These are phyloP conservation scores for Tricholoma terreum DNA, from an alignment of 768 basidiomycete species.

Conservation along the genomic window DNA sequence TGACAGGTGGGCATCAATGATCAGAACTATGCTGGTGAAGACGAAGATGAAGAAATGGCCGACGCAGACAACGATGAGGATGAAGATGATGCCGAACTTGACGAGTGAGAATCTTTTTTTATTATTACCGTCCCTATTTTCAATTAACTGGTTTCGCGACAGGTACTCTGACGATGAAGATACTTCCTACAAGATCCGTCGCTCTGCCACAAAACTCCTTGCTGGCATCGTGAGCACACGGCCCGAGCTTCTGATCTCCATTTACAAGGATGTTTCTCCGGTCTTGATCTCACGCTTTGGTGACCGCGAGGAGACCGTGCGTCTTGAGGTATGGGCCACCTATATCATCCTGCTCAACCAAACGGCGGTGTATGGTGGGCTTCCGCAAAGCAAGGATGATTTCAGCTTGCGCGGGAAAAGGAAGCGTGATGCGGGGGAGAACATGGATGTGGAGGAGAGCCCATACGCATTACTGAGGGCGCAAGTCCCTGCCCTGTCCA, in stretches of 20 bases:
- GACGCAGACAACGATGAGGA: slow-evolving; percentile 79
- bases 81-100: slow-evolving; percentile 76
- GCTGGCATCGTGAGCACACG: slow-evolving; percentile 84
- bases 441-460: slow-evolving; percentile 71
- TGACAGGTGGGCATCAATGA: not conserved
- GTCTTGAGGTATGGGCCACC: slow-evolving; percentile 88
- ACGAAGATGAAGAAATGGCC: slow-evolving; percentile 53
- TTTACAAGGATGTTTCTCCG: slow-evolving; percentile 85
- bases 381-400: slow-evolving; percentile 51
- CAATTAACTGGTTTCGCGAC: slow-evolving; percentile 8
- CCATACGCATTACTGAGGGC: slow-evolving; percentile 68
- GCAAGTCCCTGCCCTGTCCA: slow-evolving; percentile 78
- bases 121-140: slow-evolving; percentile 1
- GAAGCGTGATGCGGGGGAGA: slow-evolving; percentile 70
- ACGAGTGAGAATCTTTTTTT: slow-evolving; percentile 50
- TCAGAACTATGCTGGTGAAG: slow-evolving; percentile 53
- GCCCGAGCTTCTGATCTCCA: slow-evolving; percentile 74
- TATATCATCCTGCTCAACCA: slow-evolving; percentile 81
- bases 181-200: slow-evolving; percentile 95
- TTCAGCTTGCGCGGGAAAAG: slow-evolving; percentile 59
- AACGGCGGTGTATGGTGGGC: slow-evolving; percentile 74
- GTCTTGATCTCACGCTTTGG: slow-evolving; percentile 87
- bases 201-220: slow-evolving; percentile 89
- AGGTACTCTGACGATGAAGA: slow-evolving; percentile 99
- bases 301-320: slow-evolving; percentile 94